These are phyloP conservation scores for Claviceps fusiformis DNA, from an alignment of 2,329 filamentous ascomycete species.

Conservation along the genomic window DNA sequence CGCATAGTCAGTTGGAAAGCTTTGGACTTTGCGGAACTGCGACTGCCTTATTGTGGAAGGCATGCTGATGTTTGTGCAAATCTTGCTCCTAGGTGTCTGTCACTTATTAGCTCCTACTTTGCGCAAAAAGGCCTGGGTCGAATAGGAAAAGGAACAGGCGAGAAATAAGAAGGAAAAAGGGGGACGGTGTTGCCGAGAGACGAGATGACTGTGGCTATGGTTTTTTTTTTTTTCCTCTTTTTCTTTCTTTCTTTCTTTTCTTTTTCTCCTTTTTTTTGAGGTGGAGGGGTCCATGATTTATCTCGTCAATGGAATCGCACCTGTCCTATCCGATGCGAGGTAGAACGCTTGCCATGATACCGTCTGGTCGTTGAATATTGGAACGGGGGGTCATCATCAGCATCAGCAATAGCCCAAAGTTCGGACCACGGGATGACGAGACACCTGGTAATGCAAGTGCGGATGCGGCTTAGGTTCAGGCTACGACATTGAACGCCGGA, in stretches of 20 bases:
- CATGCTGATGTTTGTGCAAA: conserved; percentile 1
- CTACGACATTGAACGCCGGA: neutral
- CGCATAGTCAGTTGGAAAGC: conserved; percentile 81
- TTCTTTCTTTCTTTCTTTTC: no score
- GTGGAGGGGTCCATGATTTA: neutral
- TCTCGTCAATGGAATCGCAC: neutral
- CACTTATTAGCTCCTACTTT: neutral
- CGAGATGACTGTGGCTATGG: neutral
- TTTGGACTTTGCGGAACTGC: conserved; percentile 72
- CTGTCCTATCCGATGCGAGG: neutral
- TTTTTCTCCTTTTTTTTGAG: no score
- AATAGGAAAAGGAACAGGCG: neutral
- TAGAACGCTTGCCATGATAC: neutral
- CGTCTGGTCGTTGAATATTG: neutral
- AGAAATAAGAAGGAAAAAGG: neutral
- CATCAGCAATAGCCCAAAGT: neutral
- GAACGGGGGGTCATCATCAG: neutral
- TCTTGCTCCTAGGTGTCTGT: neutral
- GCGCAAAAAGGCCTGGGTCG: neutral
- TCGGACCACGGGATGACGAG: neutral
- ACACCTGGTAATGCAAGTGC: neutral
- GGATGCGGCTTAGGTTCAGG: neutral
- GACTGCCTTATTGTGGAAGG: conserved; percentile 1
- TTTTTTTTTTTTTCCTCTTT: no score
- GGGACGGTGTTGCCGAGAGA: neutral